Evolutionary conservation across 2,329 filamentous ascomycete species (phyloP).

Genomic region (Fusarium sp.): DNA sequence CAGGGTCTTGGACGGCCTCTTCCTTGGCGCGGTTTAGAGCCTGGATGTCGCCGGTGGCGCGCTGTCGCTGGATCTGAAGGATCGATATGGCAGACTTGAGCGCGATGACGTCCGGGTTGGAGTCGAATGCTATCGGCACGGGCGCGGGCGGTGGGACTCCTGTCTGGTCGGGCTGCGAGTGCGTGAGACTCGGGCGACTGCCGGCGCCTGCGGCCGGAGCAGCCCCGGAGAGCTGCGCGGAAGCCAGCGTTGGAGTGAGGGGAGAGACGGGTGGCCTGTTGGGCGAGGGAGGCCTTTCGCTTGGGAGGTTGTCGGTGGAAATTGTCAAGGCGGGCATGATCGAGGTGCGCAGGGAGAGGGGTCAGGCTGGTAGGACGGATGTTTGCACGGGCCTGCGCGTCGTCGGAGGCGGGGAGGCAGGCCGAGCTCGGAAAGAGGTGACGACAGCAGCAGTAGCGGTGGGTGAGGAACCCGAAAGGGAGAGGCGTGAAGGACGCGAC

Average conservation of each 20-base stretch:
- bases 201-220: conserved; percentile 34
- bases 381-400: conserved; percentile 12
- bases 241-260: conserved; percentile 60
- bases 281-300: conserved; percentile 54
- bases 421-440: conserved; percentile 23
- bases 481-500: background rate
- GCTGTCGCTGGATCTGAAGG: conserved; percentile 83
- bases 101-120: conserved; percentile 86
- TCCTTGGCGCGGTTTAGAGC: conserved; percentile 73
- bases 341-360: conserved; percentile 10
- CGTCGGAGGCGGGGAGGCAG: conserved; percentile 9
- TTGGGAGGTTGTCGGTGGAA: conserved; percentile 41
- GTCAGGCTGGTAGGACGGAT: conserved; percentile 11
- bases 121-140: conserved; percentile 63
- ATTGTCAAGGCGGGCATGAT: conserved; percentile 48
- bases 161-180: conserved; percentile 54
- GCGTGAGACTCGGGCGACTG: conserved; percentile 53
- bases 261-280: conserved; percentile 61
- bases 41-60: conserved; percentile 77
- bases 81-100: conserved; percentile 85
- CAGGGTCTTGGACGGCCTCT: conserved; percentile 73
- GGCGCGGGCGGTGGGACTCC: conserved; percentile 58
- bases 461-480: conserved; percentile 16
- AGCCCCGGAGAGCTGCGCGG: conserved; percentile 45
- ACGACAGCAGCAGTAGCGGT: conserved; percentile 6